Base-by-base conservation (phyloP, 345 rosid genomes). In the Microthlaspi erraticum region DNA sequence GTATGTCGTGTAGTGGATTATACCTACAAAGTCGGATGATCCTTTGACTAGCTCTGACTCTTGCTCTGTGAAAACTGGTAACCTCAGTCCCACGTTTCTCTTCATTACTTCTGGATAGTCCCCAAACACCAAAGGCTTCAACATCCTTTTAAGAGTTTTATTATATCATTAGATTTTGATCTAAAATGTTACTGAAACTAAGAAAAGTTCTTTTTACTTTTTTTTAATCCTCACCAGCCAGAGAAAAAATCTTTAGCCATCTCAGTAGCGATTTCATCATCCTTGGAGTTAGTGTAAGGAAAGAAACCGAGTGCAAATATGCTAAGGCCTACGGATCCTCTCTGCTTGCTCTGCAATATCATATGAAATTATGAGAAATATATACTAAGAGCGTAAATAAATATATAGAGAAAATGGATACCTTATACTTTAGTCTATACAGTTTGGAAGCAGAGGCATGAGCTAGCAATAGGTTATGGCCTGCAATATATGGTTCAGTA, bases 71-170 rank as follows among this genome's bases (percentile, higher is more conserved):
- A 90, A 88, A 62, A 63, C 57, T 2, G 96, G 96, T 60, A 93
- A 73, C 60, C 96, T 93, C 5, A 89, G 72, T 31, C 89, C 93
- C 11, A 70, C 80, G 37, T 23, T 82, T 61, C 74, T 77, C 78
- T 86, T 88, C 96, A 90, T 86, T 57, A 26, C 67, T 39, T 77
- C 72, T 0, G 98, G 97, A 71, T 90, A 90, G 49, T 93, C 93
- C 8, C 98, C 96, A 70, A 67, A 83, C 16, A 84, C 71, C 80
- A 90, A 66, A 4, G 97, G 95, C 71, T 87, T 64, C 19, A 78
- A 48, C 60, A 84, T 59, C 95, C 95, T 26, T 26, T 26, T n/a
- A n/a, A n/a, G 29, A 26, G 29, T 26, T 26, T 26, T 3, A 5
- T 26, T 5, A 26, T 26, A 26, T 26, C 58, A 44, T 48, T 29